These are phyloP conservation scores for Viola odorata DNA, from an alignment of 345 rosid species.

Conservation along the genomic window DNA sequence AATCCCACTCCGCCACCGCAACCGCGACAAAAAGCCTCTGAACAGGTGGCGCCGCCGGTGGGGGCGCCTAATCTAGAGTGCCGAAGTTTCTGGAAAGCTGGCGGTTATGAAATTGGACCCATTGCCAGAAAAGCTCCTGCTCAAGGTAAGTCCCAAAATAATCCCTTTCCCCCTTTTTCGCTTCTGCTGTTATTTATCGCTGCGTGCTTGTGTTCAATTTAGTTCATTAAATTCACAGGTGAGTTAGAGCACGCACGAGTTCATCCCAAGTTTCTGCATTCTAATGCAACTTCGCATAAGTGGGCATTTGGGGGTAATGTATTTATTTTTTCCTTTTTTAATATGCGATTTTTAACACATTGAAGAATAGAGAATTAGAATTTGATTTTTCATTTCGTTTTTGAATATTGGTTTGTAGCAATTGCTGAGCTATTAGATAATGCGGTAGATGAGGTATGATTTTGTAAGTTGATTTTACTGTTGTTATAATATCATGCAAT, in stretches of 20 bases:
- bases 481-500: not conserved
- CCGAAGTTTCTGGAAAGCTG: conserved; percentile 91
- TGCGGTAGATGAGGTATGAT: conserved; percentile 86
- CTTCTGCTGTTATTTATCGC: not conserved
- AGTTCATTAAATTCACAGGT: conserved; percentile 29
- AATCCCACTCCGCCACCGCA: not conserved
- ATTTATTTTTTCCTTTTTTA: conserved; percentile 5
- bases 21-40: conserved; percentile 11
- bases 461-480: not conserved
- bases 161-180: not conserved
- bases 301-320: conserved; percentile 95
- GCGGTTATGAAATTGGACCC: conserved; percentile 32
- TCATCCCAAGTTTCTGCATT: conserved; percentile 93
- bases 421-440: conserved; percentile 95
- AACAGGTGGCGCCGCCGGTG: conserved; percentile 10
- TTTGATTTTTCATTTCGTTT: not conserved
- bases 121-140: conserved; percentile 14
- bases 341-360: not conserved
- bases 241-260: conserved; percentile 83
- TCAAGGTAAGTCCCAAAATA: conserved; percentile 18
- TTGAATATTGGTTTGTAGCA: conserved; percentile 44
- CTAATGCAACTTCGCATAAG: conserved; percentile 98
- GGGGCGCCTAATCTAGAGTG: conserved; percentile 28
- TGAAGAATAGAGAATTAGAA: too few relatives aligned
- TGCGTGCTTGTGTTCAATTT: not conserved